Evolutionary conservation across 2,329 filamentous ascomycete species (phyloP), one percentile per base, ranked within the genome.

Genomic region (Teratosphaeriaceae sp.): DNA sequence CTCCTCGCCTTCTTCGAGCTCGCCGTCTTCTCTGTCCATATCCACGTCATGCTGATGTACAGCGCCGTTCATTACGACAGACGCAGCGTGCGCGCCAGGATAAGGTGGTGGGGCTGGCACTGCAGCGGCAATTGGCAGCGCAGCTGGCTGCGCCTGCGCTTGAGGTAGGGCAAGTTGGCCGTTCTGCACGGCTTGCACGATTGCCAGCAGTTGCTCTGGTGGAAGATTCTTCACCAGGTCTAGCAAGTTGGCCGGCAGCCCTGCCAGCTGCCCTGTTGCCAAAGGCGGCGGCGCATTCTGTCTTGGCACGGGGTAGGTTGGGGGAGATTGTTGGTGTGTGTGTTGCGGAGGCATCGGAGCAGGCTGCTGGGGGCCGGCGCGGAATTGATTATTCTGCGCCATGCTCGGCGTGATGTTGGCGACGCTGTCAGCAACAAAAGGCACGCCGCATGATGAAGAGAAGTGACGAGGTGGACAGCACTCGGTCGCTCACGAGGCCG

Each of bases 1-100:
- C 38, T 75, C 71, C 53, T 83, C 80, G 15, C 73, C 76, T 54
- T 88, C 84, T 54, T 90, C 86, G 49, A 92, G 62, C 61, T 94
- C 87, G 13, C 84, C 85, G 55, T 94, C 86, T 56, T 92, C 85
- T 43, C 67, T 67, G 44, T 75, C 72, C 42, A 62, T 62, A 35
- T 70, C 60, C 38, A 62, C 39, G 43, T 48, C 38, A 21, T 49
- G 48, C 26, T 42, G 13, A n/a, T n/a, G n/a, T 26, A 5, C 20
- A 18, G 15, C 15, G 20, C 24, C 24, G 11, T 18, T 43, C 9
- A 19, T 19, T 16, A 22, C 19, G 11, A 13, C n/a, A 16, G 26
- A 24, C 24, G 35, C 20, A 22, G 23, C 13, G 19, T 22, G 24
- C 16, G 37, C 24, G 18, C 12, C 22, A 19, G 22, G 4, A 6